Evolutionary conservation across 2,329 filamentous ascomycete species (phyloP).

Genomic region (Scytalidium lignicola): DNA sequence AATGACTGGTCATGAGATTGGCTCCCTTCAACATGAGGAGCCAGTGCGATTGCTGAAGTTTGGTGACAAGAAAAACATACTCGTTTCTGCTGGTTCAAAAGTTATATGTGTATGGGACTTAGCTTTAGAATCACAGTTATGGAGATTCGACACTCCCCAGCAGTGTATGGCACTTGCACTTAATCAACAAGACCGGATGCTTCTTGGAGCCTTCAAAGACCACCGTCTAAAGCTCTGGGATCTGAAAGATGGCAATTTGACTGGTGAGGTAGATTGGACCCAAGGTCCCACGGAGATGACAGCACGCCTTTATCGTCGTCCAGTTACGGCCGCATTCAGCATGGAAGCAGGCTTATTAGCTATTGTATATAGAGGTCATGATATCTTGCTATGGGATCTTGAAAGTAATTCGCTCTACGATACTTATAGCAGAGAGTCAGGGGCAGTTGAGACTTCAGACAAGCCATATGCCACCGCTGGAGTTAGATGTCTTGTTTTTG

Average conservation of each 20-base stretch:
- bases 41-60: slow-evolving; percentile 9
- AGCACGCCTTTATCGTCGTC: neutral
- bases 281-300: neutral
- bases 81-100: slow-evolving; percentile 11
- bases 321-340: neutral
- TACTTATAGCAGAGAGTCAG: slow-evolving; percentile 2
- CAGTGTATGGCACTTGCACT: slow-evolving; percentile 12
- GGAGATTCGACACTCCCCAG: slow-evolving; percentile 13
- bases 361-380: slow-evolving; percentile 2
- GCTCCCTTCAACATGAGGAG: slow-evolving; percentile 10
- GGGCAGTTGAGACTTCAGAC: neutral
- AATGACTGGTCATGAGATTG: slow-evolving; percentile 9
- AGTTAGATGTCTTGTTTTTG: neutral
- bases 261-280: slow-evolving; percentile 1
- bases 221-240: slow-evolving; percentile 16
- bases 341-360: neutral
- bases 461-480: too few species aligned
- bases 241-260: slow-evolving; percentile 2
- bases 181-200: slow-evolving; percentile 8
- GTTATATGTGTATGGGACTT: slow-evolving; percentile 14
- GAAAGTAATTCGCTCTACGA: neutral
- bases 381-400: slow-evolving; percentile 2
- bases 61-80: slow-evolving; percentile 3
- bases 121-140: slow-evolving; percentile 8
- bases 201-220: slow-evolving; percentile 13